Percentiles rank a stretch among this genome's conserved stretches.
These are phyloP conservation scores for Phytophthora litchii DNA, from an alignment of 352 stramenopile species.

Conservation along the genomic window DNA sequence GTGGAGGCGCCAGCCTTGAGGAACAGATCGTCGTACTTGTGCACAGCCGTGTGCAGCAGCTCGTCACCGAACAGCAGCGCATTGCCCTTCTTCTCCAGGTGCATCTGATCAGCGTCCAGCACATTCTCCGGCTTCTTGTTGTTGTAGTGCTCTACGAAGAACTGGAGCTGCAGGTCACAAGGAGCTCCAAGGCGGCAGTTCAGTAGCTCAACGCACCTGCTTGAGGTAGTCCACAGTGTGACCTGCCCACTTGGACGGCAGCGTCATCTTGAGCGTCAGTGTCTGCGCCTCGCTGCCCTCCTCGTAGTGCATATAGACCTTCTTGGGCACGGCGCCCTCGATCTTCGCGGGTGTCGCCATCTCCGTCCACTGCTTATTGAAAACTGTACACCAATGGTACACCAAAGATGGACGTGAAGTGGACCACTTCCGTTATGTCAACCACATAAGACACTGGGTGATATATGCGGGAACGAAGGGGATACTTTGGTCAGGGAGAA, in stretches of 20 bases:
- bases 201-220: constrained; percentile 38
- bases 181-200: background rate
- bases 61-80: constrained; percentile 71
- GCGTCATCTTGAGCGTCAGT: constrained; percentile 88
- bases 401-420: background rate
- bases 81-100: constrained; percentile 75
- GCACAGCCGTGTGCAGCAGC: constrained; percentile 75
- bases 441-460: too few relatives aligned
- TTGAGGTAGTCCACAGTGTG: constrained; percentile 86
- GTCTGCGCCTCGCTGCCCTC: constrained; percentile 65
- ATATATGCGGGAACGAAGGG: too few relatives aligned
- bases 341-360: constrained; percentile 63
- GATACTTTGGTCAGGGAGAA: too few relatives aligned
- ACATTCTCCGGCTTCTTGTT: constrained; percentile 82
- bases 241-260: constrained; percentile 86
- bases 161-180: constrained; percentile 45
- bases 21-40: constrained; percentile 90
- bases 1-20: constrained; percentile 66
- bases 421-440: constrained; percentile 7
- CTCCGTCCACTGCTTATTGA: background rate
- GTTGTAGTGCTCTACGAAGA: constrained; percentile 92
- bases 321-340: constrained; percentile 84
- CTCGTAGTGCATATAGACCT: constrained; percentile 91
- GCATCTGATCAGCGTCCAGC: constrained; percentile 55
- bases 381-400: too few relatives aligned